Conservation (phyloP, 78 protist species). For the Polysphondylium violaceum region DNA sequence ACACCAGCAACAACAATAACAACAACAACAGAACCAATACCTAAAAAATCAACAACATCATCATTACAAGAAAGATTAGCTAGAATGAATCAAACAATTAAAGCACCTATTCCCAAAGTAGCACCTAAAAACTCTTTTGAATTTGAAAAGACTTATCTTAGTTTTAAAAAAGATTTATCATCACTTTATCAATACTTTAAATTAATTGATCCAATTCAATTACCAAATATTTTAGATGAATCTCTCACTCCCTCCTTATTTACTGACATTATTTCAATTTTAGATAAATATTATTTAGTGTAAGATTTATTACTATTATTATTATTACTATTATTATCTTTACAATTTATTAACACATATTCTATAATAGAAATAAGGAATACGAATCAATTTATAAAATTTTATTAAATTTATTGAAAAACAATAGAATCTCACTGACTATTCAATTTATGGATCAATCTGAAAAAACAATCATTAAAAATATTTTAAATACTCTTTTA, state of each 20-base stretch:
- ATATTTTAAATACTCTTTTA: neutral
- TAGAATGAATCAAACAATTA: conserved; percentile 37
- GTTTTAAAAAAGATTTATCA: conserved; percentile 13
- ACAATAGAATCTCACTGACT: conserved; percentile 26
- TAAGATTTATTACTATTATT: neutral
- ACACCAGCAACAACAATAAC: neutral
- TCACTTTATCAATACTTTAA: conserved; percentile 53
- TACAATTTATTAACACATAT: neutral
- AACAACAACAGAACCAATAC: neutral
- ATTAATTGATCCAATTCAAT: conserved; percentile 44
- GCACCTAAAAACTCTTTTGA: conserved; percentile 75
- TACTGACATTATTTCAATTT: conserved; percentile 12
- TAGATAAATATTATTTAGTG: conserved; percentile 33
- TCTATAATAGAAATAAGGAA: conserved; percentile 33
- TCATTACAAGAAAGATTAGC: conserved; percentile 62
- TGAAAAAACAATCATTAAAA: neutral
- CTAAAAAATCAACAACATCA: neutral
- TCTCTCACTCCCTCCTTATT: conserved; percentile 52
- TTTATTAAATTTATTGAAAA: conserved; percentile 22
- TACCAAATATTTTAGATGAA: conserved; percentile 36
- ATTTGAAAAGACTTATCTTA: conserved; percentile 47
- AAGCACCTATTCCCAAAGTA: conserved; percentile 49
- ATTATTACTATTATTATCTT: neutral
- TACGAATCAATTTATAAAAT: conserved; percentile 12
- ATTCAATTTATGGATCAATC: conserved; percentile 8